phyloP scores from a whole-genome alignment of 257 asterid species.

The Jaltomata sinuosa region DNA sequence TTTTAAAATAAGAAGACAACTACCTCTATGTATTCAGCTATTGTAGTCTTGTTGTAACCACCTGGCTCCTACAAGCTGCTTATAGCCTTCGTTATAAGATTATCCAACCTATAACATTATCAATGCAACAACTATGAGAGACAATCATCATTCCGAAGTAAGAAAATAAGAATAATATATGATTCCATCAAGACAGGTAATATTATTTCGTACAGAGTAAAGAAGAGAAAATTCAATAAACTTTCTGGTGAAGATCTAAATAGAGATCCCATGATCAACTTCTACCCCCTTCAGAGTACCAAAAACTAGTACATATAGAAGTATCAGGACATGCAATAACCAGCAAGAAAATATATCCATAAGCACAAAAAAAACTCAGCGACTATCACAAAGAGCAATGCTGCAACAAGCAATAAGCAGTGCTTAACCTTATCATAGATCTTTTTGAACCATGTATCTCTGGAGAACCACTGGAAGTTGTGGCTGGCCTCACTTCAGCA shows the following conservation, averaged over 20 bases:
- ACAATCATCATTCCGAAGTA: neutral
- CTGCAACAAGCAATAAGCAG: neutral
- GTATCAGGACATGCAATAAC: neutral
- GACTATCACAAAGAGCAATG: neutral
- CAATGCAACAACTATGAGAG: neutral
- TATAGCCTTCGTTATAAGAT: conserved; percentile 87
- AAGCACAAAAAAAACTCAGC: neutral
- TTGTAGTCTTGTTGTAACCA: conserved; percentile 82
- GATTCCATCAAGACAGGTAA: neutral
- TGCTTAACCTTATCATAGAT: conserved; percentile 70
- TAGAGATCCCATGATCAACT: neutral
- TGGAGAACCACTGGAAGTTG: conserved; percentile 69
- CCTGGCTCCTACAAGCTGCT: conserved; percentile 68
- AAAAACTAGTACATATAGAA: no score
- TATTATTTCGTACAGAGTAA: neutral
- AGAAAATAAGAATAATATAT: neutral
- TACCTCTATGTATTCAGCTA: conserved; percentile 90
- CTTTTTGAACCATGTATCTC: conserved; percentile 61
- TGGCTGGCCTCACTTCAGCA: conserved; percentile 40
- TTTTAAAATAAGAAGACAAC: neutral
- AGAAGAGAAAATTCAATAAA: neutral
- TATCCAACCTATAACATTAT: conserved; percentile 57
- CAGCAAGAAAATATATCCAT: neutral
- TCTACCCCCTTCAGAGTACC: no score
- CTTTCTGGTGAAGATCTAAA: neutral